These are phyloP conservation scores for Cymbopogon flexuosus DNA, from an alignment of 202 grass and related monocot genomes.

Conservation along the genomic window DNA sequence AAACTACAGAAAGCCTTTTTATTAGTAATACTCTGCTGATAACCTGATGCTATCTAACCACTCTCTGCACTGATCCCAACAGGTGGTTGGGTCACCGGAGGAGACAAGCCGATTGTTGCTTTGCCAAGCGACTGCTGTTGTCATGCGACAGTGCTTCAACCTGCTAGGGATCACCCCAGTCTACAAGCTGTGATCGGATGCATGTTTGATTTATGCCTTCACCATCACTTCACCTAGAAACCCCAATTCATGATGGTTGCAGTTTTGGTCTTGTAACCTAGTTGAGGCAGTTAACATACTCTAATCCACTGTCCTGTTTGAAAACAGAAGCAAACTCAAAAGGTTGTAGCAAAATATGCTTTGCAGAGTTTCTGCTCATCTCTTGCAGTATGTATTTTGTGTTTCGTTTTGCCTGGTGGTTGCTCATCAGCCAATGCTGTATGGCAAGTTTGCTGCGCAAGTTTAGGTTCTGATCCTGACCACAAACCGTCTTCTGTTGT, in stretches of 20 bases:
- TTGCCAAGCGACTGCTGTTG: constrained; percentile 69
- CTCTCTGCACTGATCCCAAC: not conserved
- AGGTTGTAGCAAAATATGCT: not conserved
- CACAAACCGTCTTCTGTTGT: not conserved
- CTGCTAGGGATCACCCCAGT: constrained; percentile 83
- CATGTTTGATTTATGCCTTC: not conserved
- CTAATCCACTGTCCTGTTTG: not conserved
- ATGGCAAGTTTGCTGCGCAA: not conserved
- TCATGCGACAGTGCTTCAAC: constrained; percentile 77
- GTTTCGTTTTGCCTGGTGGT: not conserved
- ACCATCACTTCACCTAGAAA: not conserved
- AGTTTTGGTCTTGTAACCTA: constrained; percentile 40
- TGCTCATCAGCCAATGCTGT: not conserved
- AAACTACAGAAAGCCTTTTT: not conserved
- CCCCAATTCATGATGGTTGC: constrained; percentile 9
- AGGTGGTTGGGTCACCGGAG: constrained; percentile 84
- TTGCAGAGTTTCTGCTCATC: not conserved
- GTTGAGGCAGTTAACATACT: constrained; percentile 12
- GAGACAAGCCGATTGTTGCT: constrained; percentile 74
- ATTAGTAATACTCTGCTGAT: not conserved
- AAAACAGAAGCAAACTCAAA: not conserved
- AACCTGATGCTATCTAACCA: not conserved
- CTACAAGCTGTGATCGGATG: constrained; percentile 53
- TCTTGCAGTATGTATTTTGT: not conserved
- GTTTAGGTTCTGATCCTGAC: not conserved